A percentile compares a stretch with the other conserved stretches of the same genome.
Conservation (phyloP, 257 asterid species). For the Plantago ovata region DNA sequence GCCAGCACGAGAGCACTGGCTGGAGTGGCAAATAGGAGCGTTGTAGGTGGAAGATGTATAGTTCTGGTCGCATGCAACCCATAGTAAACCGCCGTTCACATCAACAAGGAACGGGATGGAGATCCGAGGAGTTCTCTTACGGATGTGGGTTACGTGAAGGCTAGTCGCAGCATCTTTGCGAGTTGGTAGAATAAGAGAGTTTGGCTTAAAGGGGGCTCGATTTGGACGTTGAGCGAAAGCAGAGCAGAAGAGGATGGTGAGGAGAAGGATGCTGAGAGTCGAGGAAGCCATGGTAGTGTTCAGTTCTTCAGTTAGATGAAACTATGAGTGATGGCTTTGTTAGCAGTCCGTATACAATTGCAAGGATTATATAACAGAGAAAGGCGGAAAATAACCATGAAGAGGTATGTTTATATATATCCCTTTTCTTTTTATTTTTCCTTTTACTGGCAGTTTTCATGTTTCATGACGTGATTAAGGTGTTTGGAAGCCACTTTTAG, state of each 20-base stretch:
- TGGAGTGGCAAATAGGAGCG: constrained; percentile 48
- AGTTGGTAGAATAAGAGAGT: constrained; percentile 26
- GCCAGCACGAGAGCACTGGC: constrained; percentile 35
- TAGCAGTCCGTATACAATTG: not conserved
- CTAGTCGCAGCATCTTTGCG: constrained; percentile 32
- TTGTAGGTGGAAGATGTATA: constrained; percentile 41
- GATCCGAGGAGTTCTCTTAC: constrained; percentile 31
- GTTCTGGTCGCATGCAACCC: constrained; percentile 34
- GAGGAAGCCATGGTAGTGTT: constrained; percentile 4
- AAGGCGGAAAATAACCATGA: constrained; percentile 8
- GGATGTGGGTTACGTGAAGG: constrained; percentile 32
- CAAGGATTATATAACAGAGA: not conserved
- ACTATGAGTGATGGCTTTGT: not conserved
- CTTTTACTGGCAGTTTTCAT: constrained; percentile 6
- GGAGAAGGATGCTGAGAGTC: not conserved
- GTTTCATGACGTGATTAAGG: not conserved
- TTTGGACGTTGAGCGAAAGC: constrained; percentile 7
- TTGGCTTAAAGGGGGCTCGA: constrained; percentile 27
- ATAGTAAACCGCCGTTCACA: constrained; percentile 37
- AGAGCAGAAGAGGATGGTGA: constrained; percentile 6
- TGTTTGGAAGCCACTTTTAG: constrained; percentile 20
- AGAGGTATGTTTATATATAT: constrained; percentile 2
- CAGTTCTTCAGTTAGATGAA: not conserved
- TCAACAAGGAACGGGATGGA: constrained; percentile 39
- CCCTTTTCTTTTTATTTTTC: too few relatives aligned